Evolutionary conservation across 2,329 filamentous ascomycete species (phyloP), one percentile per base, ranked within the genome.

Genomic region (Penicillium concentricum): DNA sequence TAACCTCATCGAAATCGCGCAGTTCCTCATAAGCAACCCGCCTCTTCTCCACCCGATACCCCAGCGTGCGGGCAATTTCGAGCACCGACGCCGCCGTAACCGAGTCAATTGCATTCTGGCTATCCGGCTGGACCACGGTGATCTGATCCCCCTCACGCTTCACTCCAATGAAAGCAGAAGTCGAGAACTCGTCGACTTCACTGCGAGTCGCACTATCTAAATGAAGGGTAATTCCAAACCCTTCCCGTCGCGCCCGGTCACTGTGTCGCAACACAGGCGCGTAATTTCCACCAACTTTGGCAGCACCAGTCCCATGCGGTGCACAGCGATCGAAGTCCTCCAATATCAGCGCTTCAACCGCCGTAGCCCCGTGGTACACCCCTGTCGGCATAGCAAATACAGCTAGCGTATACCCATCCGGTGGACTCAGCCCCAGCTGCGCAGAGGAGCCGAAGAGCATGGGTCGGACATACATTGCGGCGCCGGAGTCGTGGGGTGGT

Each of bases 261-360:
- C 90, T 95, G 82, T 91, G 92, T 54, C 89, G 82, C 68, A 97
- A 77, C 5, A 97, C 93, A 3, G 93, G 93, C 10, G 92, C 93
- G 72, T 97, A 97, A 78, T 97, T 97, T 15, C 93, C 94, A 26
- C 94, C 93, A 3, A 97, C 84, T 78, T 97, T 97, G n/a, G 91
- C 93, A 60, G 86, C 87, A 0, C 93, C 93, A 0, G 90, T 95
- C 0, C 93, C 93, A 67, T 92, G 86, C 1, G 94, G 93, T n/a
- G 93, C 93, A 0, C 92, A 85, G 30, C 93, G 90, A 74, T 97
- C 93, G 72, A 97, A 97, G 30, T 94, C 88, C 69, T 97, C 93
- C 3, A 97, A 82, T 58, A 97, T 89, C 51, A 97, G 78, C 2
- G 89, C 91, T 69, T 89, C 87, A n/a, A 96, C 91, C 0, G 93